These are phyloP conservation scores for Triticum dicoccoides DNA, from an alignment of 176 grass and related monocot species.

Conservation along the genomic window DNA sequence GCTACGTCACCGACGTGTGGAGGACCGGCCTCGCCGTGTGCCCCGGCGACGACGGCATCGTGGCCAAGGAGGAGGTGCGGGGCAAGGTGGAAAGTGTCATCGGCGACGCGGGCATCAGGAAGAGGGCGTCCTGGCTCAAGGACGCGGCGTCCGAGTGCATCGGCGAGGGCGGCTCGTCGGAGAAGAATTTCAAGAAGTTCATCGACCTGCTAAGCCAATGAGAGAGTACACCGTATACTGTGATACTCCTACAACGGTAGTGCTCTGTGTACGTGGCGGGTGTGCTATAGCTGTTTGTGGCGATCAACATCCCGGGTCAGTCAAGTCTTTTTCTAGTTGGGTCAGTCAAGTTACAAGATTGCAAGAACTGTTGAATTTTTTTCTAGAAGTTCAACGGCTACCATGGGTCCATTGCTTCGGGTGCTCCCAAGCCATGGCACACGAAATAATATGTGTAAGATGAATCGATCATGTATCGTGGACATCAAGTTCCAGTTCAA, in stretches of 20 bases:
- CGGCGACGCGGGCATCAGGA: conserved; percentile 20
- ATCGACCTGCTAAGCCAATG: conserved; percentile 20
- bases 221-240: background rate
- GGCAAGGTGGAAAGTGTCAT: conserved; percentile 26
- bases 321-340: too few relatives aligned
- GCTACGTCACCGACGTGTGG: conserved; percentile 44
- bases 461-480: too few relatives aligned
- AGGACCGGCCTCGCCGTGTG: conserved; percentile 43
- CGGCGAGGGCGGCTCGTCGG: conserved; percentile 13
- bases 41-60: conserved; percentile 30
- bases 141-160: background rate
- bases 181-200: conserved; percentile 2
- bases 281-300: too few relatives aligned
- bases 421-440: too few relatives aligned
- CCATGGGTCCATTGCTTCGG: too few relatives aligned
- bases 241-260: background rate
- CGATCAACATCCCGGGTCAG: too few relatives aligned
- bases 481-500: too few relatives aligned
- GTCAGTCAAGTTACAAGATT: too few relatives aligned
- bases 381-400: too few relatives aligned
- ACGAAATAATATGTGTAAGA: too few relatives aligned
- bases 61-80: conserved; percentile 45
- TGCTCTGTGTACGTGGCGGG: too few relatives aligned
- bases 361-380: too few relatives aligned
- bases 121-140: conserved; percentile 19